Conservation (phyloP, 352 stramenopile genomes). For the Phytopythium chamaehyphon region DNA sequence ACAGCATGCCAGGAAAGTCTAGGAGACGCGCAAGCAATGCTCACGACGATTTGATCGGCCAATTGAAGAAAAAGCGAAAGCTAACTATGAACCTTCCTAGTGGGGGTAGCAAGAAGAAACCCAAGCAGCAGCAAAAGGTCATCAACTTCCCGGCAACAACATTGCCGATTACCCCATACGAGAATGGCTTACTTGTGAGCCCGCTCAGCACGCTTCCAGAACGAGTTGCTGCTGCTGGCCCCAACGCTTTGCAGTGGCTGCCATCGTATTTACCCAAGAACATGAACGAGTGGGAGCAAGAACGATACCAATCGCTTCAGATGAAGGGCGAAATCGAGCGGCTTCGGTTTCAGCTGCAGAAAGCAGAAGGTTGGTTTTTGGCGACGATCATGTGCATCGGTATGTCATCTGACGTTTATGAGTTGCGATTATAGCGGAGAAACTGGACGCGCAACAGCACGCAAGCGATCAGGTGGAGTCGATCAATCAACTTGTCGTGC, state of each 20-base stretch:
- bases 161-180: slow-evolving; percentile 60
- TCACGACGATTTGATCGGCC: slow-evolving; percentile 8
- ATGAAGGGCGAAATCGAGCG: slow-evolving; percentile 81
- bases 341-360: slow-evolving; percentile 66
- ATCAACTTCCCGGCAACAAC: slow-evolving; percentile 70
- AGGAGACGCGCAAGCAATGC: slow-evolving; percentile 4
- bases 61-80: slow-evolving; percentile 52
- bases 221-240: slow-evolving; percentile 57
- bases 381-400: background rate
- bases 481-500: slow-evolving; percentile 70
- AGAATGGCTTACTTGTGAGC: slow-evolving; percentile 61
- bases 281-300: slow-evolving; percentile 75
- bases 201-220: slow-evolving; percentile 67
- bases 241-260: slow-evolving; percentile 68
- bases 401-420: background rate
- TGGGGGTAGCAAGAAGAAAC: slow-evolving; percentile 32
- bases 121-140: slow-evolving; percentile 34
- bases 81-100: slow-evolving; percentile 41
- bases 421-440: slow-evolving; percentile 39
- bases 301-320: slow-evolving; percentile 64
- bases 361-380: slow-evolving; percentile 48
- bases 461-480: slow-evolving; percentile 76
- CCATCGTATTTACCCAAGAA: slow-evolving; percentile 60
- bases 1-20: slow-evolving; percentile 2
- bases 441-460: slow-evolving; percentile 68